Evolutionary conservation across 202 grass and related monocot species (phyloP), one percentile per base, ranked within the genome.

Genomic region (Panicum virgatum): DNA sequence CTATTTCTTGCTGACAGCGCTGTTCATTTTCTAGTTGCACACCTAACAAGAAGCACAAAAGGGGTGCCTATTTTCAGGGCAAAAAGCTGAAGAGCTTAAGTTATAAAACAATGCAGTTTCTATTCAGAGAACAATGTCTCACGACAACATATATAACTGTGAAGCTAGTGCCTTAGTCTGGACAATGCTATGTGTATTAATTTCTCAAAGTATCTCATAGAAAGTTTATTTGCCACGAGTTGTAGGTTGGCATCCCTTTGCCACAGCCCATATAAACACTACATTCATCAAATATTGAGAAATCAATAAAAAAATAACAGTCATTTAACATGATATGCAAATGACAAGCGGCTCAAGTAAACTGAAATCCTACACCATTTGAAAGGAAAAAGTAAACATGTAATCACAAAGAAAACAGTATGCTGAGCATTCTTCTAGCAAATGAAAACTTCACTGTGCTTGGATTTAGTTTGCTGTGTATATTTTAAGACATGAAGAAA

Each of bases 1-100:
- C 91, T 90, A 96, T 90, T 92, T 98, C 96, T 83, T 93, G 92
- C 57, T 96, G 92, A 68, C 96, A 98, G 22, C 89, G 90, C 72
- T 98, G 92, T 36, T 98, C 96, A 90, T 98, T 98, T 90, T 91
- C 84, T 29, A 78, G 85, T 40, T 93, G 92, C 23, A 96, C 89
- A 86, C 89, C 96, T 98, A 62, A 83, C 61, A 22, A 69, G 58
- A 85, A 77, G 72, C 67, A 91, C 46, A 80, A 34, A 77, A 83
- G 22, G 32, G 70, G 60, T 40, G 18, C 32, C 47, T 71, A 32
- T 78, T 58, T 53, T 73, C 64, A 77, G 73, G 11, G 25, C 7
- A 26, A 26, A 61, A 85, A 25, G 32, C 30, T 13, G 52, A 87
- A 65, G 36, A 87, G 36, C 20, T 62, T 52, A 53, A 70, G 52